Evolutionary conservation across 139 green algal genomes (phyloP), one percentile per base, ranked within the genome.

Genomic region (Chlamydomonas asymmetrica): DNA sequence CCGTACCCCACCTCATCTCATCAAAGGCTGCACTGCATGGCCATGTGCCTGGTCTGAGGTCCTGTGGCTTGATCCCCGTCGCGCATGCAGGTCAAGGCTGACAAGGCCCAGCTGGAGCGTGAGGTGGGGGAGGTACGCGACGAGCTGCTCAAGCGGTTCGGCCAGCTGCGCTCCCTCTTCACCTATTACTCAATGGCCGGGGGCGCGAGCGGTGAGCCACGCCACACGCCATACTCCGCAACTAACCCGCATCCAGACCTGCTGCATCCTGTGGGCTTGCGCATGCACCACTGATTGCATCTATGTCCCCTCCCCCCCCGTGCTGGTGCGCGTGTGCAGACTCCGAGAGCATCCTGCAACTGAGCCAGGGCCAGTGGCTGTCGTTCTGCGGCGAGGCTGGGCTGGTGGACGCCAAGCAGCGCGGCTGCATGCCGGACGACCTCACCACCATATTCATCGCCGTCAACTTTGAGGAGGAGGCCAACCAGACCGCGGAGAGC

Each of bases 401-500:
- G 1, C 75, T 88, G 27, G 41, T 87, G 31, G 65, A 87, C 49
- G 63, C 69, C 45, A 60, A 64, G 25, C 70, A 75, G 56, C 48
- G 52, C 13, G 79, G 75, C 31, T 71, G 66, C 73, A 82, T 67
- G 5, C 3, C 5, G 8, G 13, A 37, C 22, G 83, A 84, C 54
- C 62, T 88, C 40, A 63, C 78, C 71, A 83, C 60, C 41, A 78
- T 88, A 57, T 88, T 88, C 48, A 60, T 88, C 2, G 73, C 80
- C 22, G 76, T 81, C 45, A 88, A 88, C 57, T 89, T 87, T 38
- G 84, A 89, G 73, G 82, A 87, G 66, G 83, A 84, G 41, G 69
- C 50, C 16, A 60, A 5, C 1, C 64, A 71, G 23, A 66, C 59
- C 31, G 48, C 37, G 50, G 76, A 84, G 71, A 39, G 67, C 27